Base-by-base conservation (phyloP, 371 early-diverging fungal species). In the Globomyces sp. region DNA sequence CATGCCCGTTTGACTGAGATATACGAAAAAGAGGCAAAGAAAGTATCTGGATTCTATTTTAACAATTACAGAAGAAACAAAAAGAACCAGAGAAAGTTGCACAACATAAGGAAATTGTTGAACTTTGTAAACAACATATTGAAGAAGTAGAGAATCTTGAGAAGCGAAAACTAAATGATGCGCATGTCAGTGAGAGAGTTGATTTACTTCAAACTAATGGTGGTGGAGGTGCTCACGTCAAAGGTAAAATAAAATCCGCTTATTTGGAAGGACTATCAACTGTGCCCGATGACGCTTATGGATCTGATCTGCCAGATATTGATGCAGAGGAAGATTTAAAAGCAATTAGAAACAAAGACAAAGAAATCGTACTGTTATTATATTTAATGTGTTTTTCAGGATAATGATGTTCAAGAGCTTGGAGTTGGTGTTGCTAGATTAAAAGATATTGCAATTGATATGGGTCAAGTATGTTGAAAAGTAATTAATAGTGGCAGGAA, bases 281-380 rank as follows among this genome's bases (percentile, higher is more conserved):
- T 34, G 58, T 24, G 0, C 24, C 24, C 24, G 24, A 24, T 24
- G 24, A 24, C 24, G 24, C 24, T 24, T 24, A 24, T 24, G 24
- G 24, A n/a, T 64, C 76, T 0, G 79, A 80, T 40, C 64, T 85
- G 53, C 80, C 82, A 2, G 85, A 85, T 66, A 80, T 81, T 53
- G 85, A 85, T 51, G 83, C 81, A 1, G 82, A 79, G 58, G 85
- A 81, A 52, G 85, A 81, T 64, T 69, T 85, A 37, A 77, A 81
- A 62, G 47, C 63, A 45, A 75, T 85, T 11, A 74, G 76, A 58
- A 76, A 77, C 48, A 65, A 68, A 53, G 81, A 85, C 70, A 67
- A 74, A 65, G 66, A 66, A 44, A 81, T 85, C 64, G 83, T 82
- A 59, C 63, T 77, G 42, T 39, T 1, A 36, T 5, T 4, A 24